Conservation (phyloP, 768 basidiomycete genomes). For the Cyathus striatus region DNA sequence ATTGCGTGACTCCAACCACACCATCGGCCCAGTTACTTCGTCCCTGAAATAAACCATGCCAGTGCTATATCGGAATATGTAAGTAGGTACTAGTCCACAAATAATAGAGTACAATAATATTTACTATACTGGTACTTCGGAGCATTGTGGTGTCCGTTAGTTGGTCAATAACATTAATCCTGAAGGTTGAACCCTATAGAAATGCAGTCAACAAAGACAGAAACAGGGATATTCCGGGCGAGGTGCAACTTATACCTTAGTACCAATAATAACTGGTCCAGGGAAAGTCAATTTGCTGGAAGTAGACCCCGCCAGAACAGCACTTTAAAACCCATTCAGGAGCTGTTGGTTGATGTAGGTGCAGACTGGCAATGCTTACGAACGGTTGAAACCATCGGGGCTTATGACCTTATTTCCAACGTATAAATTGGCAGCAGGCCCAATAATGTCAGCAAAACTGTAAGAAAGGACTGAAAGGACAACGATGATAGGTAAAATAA, state of each 20-base stretch:
- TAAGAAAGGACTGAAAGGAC: neutral
- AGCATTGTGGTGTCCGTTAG: conserved; percentile 35
- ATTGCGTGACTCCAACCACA: conserved; percentile 34
- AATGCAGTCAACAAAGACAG: conserved; percentile 7
- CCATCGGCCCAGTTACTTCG: conserved; percentile 40
- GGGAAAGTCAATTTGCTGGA: conserved; percentile 7
- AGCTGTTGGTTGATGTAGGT: neutral
- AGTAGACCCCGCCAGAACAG: conserved; percentile 8
- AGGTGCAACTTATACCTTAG: conserved; percentile 4
- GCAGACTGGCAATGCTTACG: conserved; percentile 7
- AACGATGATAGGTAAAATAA: too few species aligned
- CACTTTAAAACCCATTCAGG: conserved; percentile 6
- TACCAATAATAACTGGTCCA: conserved; percentile 10
- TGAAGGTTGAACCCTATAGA: conserved; percentile 32
- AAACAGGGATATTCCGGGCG: neutral
- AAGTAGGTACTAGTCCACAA: neutral
- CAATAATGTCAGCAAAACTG: conserved; percentile 7
- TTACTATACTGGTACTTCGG: conserved; percentile 23
- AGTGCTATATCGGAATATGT: conserved; percentile 25
- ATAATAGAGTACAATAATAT: conserved; percentile 2
- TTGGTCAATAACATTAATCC: conserved; percentile 37
- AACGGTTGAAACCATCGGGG: conserved; percentile 48
- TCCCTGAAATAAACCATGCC: conserved; percentile 45
- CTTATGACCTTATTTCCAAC: conserved; percentile 39
- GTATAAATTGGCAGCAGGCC: conserved; percentile 26